Conservation (phyloP, 1,284 basidiomycete genomes). For the Cutaneotrichosporon sp. region DNA sequence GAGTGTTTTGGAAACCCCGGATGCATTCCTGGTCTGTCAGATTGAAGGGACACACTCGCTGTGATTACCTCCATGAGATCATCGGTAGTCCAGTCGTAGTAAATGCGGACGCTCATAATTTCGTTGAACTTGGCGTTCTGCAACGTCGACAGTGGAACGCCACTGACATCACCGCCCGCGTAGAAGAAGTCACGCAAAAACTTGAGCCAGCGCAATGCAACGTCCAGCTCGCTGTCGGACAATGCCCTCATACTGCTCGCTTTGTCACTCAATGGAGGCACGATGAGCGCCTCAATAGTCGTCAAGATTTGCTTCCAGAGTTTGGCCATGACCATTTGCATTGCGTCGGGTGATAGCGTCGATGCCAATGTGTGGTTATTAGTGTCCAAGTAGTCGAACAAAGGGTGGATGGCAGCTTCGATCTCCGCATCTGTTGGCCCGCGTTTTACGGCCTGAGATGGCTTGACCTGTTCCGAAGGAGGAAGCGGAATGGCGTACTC, state of each 20-base stretch:
- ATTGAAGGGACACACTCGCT: background rate
- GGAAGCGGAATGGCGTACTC: constrained; percentile 77
- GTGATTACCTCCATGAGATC: constrained; percentile 68
- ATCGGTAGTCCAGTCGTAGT: constrained; percentile 93
- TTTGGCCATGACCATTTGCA: constrained; percentile 86
- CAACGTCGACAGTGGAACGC: constrained; percentile 73
- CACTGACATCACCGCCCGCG: constrained; percentile 83
- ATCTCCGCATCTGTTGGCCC: constrained; percentile 87
- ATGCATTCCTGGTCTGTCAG: constrained; percentile 66
- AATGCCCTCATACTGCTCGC: constrained; percentile 85
- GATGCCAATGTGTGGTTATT: constrained; percentile 90
- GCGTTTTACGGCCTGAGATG: constrained; percentile 52
- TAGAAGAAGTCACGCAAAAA: constrained; percentile 94
- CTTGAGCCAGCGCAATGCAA: constrained; percentile 98
- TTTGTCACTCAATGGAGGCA: constrained; percentile 86
- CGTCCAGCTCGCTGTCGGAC: constrained; percentile 91
- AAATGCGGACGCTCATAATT: constrained; percentile 78
- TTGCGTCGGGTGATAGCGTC: constrained; percentile 73
- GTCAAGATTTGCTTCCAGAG: constrained; percentile 95
- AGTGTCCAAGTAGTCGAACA: constrained; percentile 95
- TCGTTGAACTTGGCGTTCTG: constrained; percentile 96
- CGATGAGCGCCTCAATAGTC: constrained; percentile 80
- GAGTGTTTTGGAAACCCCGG: constrained; percentile 65
- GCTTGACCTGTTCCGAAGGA: constrained; percentile 50
- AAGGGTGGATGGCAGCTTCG: constrained; percentile 81